Percentiles rank a stretch among this genome's conserved stretches.
Conservation (phyloP, 2,329 filamentous ascomycete species). For the Claviceps capensis region DNA sequence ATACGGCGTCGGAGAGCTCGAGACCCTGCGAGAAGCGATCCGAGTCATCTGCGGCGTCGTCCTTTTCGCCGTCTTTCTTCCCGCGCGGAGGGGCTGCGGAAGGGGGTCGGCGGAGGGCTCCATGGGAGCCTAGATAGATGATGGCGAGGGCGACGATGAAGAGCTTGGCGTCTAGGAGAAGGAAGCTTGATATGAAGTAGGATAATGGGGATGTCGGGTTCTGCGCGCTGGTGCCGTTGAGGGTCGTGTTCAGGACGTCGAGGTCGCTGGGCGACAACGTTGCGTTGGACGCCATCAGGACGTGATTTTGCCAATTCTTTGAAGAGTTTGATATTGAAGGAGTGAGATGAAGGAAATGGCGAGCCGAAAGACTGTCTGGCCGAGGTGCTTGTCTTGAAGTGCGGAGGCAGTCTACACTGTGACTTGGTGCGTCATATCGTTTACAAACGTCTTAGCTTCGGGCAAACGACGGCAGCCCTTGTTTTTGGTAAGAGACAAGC, state of each 20-base stretch:
- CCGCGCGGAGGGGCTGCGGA: conserved; percentile 54
- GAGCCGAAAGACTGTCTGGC: background rate
- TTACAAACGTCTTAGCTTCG: too few species aligned
- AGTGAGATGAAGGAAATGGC: too few species aligned
- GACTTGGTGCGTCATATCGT: too few species aligned
- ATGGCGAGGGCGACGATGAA: conserved; percentile 59
- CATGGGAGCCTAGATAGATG: conserved; percentile 74
- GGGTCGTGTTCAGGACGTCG: conserved; percentile 18
- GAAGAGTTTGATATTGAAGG: too few species aligned
- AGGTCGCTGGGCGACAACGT: conserved; percentile 11
- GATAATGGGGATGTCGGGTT: conserved; percentile 17
- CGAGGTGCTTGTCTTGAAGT: background rate
- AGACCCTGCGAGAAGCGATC: conserved; percentile 34
- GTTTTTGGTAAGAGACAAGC: too few species aligned
- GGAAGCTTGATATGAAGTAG: conserved; percentile 22
- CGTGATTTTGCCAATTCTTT: too few species aligned
- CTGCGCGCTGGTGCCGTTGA: conserved; percentile 9
- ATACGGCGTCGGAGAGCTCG: conserved; percentile 60
- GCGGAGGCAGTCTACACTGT: background rate
- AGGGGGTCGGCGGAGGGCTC: conserved; percentile 68
- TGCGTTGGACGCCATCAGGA: conserved; percentile 12
- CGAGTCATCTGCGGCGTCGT: conserved; percentile 31
- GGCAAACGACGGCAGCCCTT: too few species aligned
- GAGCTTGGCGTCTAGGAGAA: conserved; percentile 34
- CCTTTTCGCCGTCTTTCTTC: conserved; percentile 27